phyloP scores from a whole-genome alignment of 2,329 filamentous ascomycete species.

The Keithomyces neogunnii region DNA sequence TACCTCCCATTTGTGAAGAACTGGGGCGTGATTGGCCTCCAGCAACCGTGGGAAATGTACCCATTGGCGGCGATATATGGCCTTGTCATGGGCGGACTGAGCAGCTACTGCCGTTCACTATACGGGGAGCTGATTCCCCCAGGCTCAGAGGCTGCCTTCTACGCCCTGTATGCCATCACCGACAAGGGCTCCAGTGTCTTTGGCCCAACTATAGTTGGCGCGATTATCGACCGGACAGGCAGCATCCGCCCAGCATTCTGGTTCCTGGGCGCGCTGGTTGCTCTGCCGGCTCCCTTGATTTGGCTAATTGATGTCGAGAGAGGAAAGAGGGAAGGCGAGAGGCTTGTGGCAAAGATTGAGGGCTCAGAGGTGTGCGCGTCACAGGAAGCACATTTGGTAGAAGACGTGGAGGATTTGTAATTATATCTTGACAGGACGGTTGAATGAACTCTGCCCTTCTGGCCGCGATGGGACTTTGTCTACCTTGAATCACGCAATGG shows the following conservation, averaged over 20 bases:
- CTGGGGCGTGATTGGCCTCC: constrained; percentile 74
- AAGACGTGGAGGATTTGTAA: constrained; percentile 15
- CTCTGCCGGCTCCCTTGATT: constrained; percentile 75
- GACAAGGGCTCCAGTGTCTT: constrained; percentile 95
- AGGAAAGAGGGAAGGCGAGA: constrained; percentile 60
- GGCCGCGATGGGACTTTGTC: neutral
- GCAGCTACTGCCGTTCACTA: constrained; percentile 83
- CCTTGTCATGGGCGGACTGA: constrained; percentile 86
- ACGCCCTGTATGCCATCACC: constrained; percentile 92
- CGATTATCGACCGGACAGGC: constrained; percentile 77
- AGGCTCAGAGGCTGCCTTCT: constrained; percentile 92
- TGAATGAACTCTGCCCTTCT: too few species aligned
- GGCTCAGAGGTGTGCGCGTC: constrained; percentile 31
- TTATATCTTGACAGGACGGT: too few species aligned
- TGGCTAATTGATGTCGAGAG: constrained; percentile 77
- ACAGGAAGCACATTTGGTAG: constrained; percentile 3
- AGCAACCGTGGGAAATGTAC: constrained; percentile 96
- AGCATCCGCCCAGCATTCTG: constrained; percentile 83
- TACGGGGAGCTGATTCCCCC: constrained; percentile 92
- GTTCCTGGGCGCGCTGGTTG: constrained; percentile 81
- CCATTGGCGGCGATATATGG: constrained; percentile 85
- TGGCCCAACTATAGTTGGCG: constrained; percentile 86
- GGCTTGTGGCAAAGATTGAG: constrained; percentile 52
- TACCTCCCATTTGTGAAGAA: constrained; percentile 72
- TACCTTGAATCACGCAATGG: neutral